A percentile compares a stretch with the other conserved stretches of the same genome.
Conservation (phyloP, 78 protist species). For the Planoprotostelium fungivorum region DNA sequence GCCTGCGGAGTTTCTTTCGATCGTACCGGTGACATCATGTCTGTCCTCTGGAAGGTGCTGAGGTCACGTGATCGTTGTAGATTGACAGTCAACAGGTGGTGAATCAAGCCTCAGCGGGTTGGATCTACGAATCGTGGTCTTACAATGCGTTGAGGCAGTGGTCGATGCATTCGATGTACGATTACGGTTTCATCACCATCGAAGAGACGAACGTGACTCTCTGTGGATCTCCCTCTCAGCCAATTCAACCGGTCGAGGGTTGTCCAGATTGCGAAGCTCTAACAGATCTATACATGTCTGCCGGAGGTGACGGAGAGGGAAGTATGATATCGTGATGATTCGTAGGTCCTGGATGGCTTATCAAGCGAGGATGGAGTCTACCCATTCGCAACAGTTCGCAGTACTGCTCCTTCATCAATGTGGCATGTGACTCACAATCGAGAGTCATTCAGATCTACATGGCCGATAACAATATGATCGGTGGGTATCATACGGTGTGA, state of each 20-base stretch:
- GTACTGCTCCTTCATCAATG: background rate
- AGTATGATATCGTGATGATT: background rate
- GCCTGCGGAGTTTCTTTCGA: background rate
- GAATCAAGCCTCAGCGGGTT: background rate
- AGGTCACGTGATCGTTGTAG: background rate
- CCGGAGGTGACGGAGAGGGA: background rate
- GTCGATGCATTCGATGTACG: background rate
- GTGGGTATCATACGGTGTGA: background rate
- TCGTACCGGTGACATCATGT: background rate
- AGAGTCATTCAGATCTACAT: background rate
- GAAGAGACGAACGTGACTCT: background rate
- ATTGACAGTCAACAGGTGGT: background rate
- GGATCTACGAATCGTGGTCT: background rate
- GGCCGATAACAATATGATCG: background rate
- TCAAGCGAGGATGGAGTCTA: background rate
- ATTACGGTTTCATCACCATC: background rate
- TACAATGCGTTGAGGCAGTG: background rate
- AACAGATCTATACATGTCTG: background rate
- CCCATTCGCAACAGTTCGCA: background rate
- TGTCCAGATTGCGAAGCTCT: background rate
- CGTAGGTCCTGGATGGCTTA: background rate
- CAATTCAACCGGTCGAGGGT: too few species aligned
- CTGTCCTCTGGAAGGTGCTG: background rate
- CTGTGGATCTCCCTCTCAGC: background rate
- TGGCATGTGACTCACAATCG: background rate